Evolutionary conservation across 805 yeast genomes (phyloP).

Genomic region (Wickerhamiella cacticola): DNA sequence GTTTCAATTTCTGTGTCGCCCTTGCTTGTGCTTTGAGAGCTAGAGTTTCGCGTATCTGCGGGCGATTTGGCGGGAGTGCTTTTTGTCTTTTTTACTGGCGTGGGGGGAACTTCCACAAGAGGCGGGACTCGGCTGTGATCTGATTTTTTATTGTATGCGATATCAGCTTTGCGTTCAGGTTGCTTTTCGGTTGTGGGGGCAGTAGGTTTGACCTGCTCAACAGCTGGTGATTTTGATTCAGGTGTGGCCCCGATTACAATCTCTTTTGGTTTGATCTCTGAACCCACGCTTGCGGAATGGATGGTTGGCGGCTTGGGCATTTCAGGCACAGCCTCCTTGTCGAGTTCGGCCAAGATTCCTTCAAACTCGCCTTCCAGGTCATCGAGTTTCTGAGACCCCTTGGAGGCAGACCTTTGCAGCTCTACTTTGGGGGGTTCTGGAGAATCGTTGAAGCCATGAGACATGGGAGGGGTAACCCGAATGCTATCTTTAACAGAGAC

Average conservation of each 20-base stretch:
- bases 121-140: no score
- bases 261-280: not conserved
- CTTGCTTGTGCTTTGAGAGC: no score
- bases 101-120: no score
- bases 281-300: not conserved
- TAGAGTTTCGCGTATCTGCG: no score
- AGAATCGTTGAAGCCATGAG: not conserved
- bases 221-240: no score
- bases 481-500: not conserved
- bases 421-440: not conserved
- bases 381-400: constrained; percentile 9
- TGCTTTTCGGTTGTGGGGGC: no score
- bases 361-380: constrained; percentile 10
- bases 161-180: no score
- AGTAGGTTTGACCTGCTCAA: no score
- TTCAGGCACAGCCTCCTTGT: not conserved
- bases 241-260: not conserved
- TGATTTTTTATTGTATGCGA: no score
- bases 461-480: not conserved
- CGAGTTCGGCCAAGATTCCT: constrained; percentile 1
- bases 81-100: no score
- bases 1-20: not conserved
- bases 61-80: no score
- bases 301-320: not conserved
- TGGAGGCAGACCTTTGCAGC: not conserved